phyloP scores from a whole-genome alignment of 305 asterid species.

The Plantago coronopus region DNA sequence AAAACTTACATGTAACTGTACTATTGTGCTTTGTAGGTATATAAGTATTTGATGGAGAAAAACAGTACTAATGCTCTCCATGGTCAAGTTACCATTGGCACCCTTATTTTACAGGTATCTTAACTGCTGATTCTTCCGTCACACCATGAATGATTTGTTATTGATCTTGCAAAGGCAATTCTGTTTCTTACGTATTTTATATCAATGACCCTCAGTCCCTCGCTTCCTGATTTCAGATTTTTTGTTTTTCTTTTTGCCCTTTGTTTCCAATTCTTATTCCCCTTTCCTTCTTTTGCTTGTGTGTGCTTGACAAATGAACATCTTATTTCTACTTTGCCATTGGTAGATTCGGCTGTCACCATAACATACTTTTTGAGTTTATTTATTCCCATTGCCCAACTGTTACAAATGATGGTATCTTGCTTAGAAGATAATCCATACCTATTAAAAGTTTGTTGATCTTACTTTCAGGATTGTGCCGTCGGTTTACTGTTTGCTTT shows the following conservation, averaged over 20 bases:
- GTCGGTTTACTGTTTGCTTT: slow-evolving; percentile 95
- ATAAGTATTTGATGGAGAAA: slow-evolving; percentile 90
- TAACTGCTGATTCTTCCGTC: slow-evolving; percentile 19
- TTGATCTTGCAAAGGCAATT: slow-evolving; percentile 2
- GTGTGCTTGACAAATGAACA: too few relatives aligned
- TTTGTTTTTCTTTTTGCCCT: background rate
- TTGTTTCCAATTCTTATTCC: too few relatives aligned
- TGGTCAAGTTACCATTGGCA: slow-evolving; percentile 98
- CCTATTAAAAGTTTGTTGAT: slow-evolving; percentile 9
- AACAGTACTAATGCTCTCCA: slow-evolving; percentile 84
- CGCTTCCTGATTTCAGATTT: background rate
- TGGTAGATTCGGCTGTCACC: background rate
- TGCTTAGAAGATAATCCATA: slow-evolving; percentile 8
- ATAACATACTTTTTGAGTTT: slow-evolving; percentile 6
- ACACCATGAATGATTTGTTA: slow-evolving; percentile 8
- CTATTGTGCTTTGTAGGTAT: slow-evolving; percentile 49
- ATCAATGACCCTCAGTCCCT: slow-evolving; percentile 10
- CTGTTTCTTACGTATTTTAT: slow-evolving; percentile 1
- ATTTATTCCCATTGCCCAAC: slow-evolving; percentile 8
- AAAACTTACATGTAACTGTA: slow-evolving; percentile 14
- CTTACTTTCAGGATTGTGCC: slow-evolving; percentile 82
- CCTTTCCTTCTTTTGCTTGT: too few relatives aligned
- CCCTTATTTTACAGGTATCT: slow-evolving; percentile 87
- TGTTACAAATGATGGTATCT: slow-evolving; percentile 11
- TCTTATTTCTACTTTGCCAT: background rate